Evolutionary conservation across 371 early-diverging fungal species (phyloP), one percentile per base, ranked within the genome.

Genomic region (Syncephalastrum racemosum): DNA sequence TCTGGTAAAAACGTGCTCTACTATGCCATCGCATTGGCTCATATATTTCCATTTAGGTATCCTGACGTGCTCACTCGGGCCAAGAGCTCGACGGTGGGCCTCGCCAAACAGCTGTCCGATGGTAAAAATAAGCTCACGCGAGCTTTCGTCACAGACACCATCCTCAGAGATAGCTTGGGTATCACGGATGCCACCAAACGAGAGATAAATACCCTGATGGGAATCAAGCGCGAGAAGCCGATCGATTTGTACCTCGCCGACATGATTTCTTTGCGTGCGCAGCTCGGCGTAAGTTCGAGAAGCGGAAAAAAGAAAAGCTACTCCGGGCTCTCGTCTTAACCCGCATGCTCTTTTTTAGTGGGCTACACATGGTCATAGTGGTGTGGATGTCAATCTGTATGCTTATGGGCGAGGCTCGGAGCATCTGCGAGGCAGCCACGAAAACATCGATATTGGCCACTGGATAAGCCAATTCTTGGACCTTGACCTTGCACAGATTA

Each of bases 361-460:
- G 82, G 67, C 85, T 16, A 83, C 85, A 0, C 77, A 76, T 41
- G 83, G 85, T 12, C 85, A 83, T 50, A 80, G 78, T 23, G 84
- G 70, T 6, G 83, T 81, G 4, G 83, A 84, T 50, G 84, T 82
- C 25, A 81, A 80, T 40, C 57, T 83, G 59, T 91, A 90, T 64
- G 90, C 90, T 3, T 78, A 84, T 56, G 90, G 90, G 5, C 53
- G 55, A 7, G 60, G 72, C 20, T 64, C 79, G 10, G 66, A 83
- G 4, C 47, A 65, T 48, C 74, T 91, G 50, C 67, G 74, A 19
- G 90, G 90, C 19, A 90, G 85, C 75, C 83, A 84, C 61, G 90
- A 91, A 58, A 92, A 92, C 73, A 91, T 85, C 1, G 90, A 90
- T 7, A 85, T 92, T 56, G 90, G 91, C 48, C 46, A 75, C 27